These are phyloP conservation scores for Pilatotrama ljubarskyi DNA, from an alignment of 768 basidiomycete genomes.

Conservation along the genomic window DNA sequence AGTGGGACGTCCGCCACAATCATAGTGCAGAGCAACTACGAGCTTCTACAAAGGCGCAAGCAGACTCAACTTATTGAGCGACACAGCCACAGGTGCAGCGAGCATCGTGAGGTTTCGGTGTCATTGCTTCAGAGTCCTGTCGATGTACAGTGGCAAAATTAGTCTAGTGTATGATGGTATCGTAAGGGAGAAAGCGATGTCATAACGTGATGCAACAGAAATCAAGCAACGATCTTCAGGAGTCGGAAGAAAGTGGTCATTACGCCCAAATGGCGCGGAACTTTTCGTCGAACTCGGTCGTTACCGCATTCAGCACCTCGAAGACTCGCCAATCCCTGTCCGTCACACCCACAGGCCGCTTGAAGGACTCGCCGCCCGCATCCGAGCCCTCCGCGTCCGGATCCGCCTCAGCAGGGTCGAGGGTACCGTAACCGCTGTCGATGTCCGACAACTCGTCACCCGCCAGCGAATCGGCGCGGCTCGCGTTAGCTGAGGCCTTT, in stretches of 20 bases:
- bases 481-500: constrained; percentile 23
- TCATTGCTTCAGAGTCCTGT: too few relatives aligned
- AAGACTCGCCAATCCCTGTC: constrained; percentile 59
- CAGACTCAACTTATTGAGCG: too few relatives aligned
- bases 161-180: background rate
- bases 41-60: too few relatives aligned
- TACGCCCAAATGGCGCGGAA: constrained; percentile 66
- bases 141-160: background rate
- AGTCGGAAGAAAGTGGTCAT: background rate
- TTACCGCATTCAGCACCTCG: constrained; percentile 44
- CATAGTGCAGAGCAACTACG: constrained; percentile 40
- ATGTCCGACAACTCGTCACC: constrained; percentile 26
- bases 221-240: background rate
- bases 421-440: constrained; percentile 37
- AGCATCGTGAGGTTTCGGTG: too few relatives aligned
- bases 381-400: constrained; percentile 29
- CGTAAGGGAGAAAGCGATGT: constrained; percentile 36
- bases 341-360: constrained; percentile 40
- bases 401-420: constrained; percentile 33
- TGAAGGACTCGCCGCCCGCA: constrained; percentile 21
- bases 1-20: constrained; percentile 37
- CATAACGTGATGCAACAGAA: constrained; percentile 37
- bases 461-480: constrained; percentile 15
- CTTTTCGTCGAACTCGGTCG: constrained; percentile 55
- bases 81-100: constrained; percentile 20